Conservation (phyloP, 371 early-diverging fungal genomes). For the Massospora cicadina region DNA sequence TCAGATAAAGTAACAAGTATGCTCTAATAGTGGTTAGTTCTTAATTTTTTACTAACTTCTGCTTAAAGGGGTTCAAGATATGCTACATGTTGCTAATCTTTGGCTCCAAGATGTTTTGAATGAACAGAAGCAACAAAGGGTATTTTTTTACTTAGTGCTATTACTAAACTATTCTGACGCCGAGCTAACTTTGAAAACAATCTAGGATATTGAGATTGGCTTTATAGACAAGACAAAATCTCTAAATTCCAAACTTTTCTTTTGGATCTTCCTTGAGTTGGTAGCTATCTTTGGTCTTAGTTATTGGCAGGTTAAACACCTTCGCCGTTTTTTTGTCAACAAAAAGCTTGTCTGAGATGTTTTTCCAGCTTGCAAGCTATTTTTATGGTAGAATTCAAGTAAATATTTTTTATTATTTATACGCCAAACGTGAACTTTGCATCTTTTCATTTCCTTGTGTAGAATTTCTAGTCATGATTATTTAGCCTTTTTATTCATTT, state of each 20-base stretch:
- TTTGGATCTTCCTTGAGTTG: conserved; percentile 78
- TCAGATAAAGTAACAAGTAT: not conserved
- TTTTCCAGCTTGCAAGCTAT: not conserved
- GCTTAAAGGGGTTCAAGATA: conserved; percentile 11
- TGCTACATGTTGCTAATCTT: conserved; percentile 60
- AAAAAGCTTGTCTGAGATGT: conserved; percentile 59
- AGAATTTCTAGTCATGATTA: too few relatives aligned
- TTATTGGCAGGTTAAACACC: conserved; percentile 82
- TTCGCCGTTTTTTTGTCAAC: conserved; percentile 78
- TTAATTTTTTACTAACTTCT: conserved; percentile 4
- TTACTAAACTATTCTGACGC: too few relatives aligned
- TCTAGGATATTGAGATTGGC: conserved; percentile 68
- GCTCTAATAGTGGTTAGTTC: not conserved
- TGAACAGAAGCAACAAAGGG: conserved; percentile 16
- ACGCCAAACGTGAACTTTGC: too few relatives aligned
- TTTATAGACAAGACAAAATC: conserved; percentile 72
- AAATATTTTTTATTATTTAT: not conserved
- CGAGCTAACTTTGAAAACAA: too few relatives aligned
- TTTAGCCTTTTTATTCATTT: too few relatives aligned
- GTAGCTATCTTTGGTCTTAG: conserved; percentile 60
- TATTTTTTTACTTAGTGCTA: too few relatives aligned
- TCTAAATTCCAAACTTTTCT: conserved; percentile 65
- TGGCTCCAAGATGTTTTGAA: conserved; percentile 64
- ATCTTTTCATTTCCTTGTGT: too few relatives aligned
- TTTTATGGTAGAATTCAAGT: not conserved